Evolutionary conservation across 345 rosid species (phyloP), one percentile per base, ranked within the genome.

Genomic region (Gossypium herbaceum): DNA sequence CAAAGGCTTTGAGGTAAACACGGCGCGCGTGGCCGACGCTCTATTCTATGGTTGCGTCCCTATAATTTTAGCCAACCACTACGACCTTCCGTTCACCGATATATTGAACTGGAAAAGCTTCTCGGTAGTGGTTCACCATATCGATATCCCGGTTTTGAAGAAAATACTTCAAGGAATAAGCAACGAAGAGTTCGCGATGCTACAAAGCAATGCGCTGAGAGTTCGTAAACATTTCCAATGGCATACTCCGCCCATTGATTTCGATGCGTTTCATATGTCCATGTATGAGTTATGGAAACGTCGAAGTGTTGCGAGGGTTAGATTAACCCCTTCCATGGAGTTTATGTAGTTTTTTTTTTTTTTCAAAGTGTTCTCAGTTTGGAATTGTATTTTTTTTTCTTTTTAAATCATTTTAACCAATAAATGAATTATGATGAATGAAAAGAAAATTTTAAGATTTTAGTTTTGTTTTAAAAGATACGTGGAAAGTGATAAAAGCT

Each of bases 1-100:
- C 78, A 88, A 88, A 79, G 92, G 92, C 47, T 85, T 81, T 45
- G 90, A 88, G 82, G 87, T 88, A 12, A 86, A 88, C 77, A 88
- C 88, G 4, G 90, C 92, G 11, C 84, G 87, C 2, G 67, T 83
- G 3, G 83, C 84, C 1, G 88, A 85, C 61, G 79, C 88, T 0
- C 56, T 87, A 22, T 80, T 75, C 76, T 82, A 83, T 12, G 90
- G 88, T 7, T 87, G 88, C 43, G 76, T 87, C 25, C 88, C 88
- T 2, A 82, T 82, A 12, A 82, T 85, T 58, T 74, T 87, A 22
- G 88, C 88, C 59, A 85, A 87, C 73, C 82, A 87, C 52, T 87
- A 85, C 25, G 87, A 87, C 56, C 86, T 85, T 39, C 91, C 88
- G 9, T 87, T 85, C 55, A 44, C 80, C 1, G 85, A 87, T 75